Base-by-base conservation (phyloP, 169 alveolate genomes). In the Cytauxzoon felis region DNA sequence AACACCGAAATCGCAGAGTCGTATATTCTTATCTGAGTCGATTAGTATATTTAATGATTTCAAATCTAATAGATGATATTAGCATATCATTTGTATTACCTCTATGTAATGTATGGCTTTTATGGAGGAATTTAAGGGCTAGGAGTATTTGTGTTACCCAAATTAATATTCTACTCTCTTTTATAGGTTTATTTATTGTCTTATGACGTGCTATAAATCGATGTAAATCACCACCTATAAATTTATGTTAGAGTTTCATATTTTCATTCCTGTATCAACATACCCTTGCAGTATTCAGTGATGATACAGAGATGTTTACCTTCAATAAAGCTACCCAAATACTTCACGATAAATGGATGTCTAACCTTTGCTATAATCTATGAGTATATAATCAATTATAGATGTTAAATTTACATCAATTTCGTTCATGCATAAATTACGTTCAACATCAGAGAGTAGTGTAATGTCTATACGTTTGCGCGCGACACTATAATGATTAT, bases 1-100 rank as follows among this genome's bases (percentile, higher is more conserved):
- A 48, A 94, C 93, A 16, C 97, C 97, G 64, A 94, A 94, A 75
- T 94, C 98, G 23, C 98, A 96, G 42, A 94, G 75, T 64, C 95
- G 87, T 23, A 92, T 83, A 18, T 94, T 81, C 23, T 91, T 90
- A 51, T 89, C 87, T 41, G 91, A 78, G 58, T 87, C 92, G 56
- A 95, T 81, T 41, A 94, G 89, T 16, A 94, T 80, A 83, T 94
- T 94, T 54, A 91, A 93, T 19, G 96, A 87, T 78, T 94, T 94
- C 59, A 94, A 76, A 34, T 86, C 92, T 86, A 63, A 26, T 36
- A 29, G 27, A 23, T 3, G 24, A 36, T 19, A 34, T 5, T 5
- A n/a, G 13, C 6, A 29, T 3, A 3, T 13, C 16, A 11, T 3
- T 5, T 2, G 30, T n/a, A n/a, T 36, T 51, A 92, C 96, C 97